Base-by-base conservation (phyloP, 2,329 filamentous ascomycete species). In the Aspergillus aculeatus region DNA sequence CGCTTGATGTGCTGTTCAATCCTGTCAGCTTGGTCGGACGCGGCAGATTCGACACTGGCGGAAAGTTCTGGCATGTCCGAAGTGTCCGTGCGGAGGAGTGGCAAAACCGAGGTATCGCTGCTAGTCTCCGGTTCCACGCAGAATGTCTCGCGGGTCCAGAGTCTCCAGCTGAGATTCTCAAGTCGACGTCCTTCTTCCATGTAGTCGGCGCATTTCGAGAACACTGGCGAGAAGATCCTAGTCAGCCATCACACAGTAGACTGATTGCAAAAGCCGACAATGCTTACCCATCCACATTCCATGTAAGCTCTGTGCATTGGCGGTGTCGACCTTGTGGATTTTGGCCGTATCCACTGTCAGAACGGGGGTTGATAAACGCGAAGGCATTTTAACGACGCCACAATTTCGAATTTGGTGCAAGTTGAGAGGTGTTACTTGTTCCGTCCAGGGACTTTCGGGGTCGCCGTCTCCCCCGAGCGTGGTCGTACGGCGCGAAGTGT, bases 241-340 rank as follows among this genome's bases (percentile, higher is more conserved):
- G 66, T 74, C 68, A 76, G 71, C 50, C 58, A 59, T 19, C 49
- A 50, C 19, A 47, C 53, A 47, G 38, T 16, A 26, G 24, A 55
- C 21, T 47, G 41, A 35, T 47, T 29, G 24, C 21, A 23, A 35
- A 19, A n/a, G 4, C 26, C 52, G 29, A 5, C 26, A 49, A 47
- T 47, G 83, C 90, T 85, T 80, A 96, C 92, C 91, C 76, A 92
- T 94, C 92, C 93, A 96, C 86, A 98, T 96, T 81, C 91, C 93
- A 80, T 95, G 96, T 54, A 98, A 86, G 73, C 93, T 96, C 79
- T 96, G 91, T 29, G 91, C 89, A 76, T 96, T 96, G 67, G 89
- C 85, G 1, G 94, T 96, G 79, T 98, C 93, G 71, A 98, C 92
- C 76, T 96, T 92, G 82, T 95, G 91, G 75, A 99, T 93, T 68